Evolutionary conservation across 108 stramenopile genomes (phyloP).

Genomic region (Mediolabrus comicus): DNA sequence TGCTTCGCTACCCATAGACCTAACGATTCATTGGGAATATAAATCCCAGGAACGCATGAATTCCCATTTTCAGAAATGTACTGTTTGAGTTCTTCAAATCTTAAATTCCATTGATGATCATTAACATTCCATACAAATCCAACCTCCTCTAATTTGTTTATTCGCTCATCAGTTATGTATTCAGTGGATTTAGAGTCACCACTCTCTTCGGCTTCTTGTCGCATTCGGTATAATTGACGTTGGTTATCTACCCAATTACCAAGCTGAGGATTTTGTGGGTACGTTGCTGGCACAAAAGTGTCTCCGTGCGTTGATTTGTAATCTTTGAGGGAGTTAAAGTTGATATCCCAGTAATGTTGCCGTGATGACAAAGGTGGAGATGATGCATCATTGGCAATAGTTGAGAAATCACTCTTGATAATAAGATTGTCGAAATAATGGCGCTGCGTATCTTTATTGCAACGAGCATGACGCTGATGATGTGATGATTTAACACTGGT

Average conservation of each 20-base stretch:
- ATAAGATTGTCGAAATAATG: not conserved
- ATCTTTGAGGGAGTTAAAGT: slow-evolving; percentile 27
- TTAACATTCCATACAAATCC: slow-evolving; percentile 28
- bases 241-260: slow-evolving; percentile 51
- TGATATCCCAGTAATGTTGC: slow-evolving; percentile 21
- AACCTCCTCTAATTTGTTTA: slow-evolving; percentile 11
- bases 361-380: not conserved
- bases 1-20: slow-evolving; percentile 29
- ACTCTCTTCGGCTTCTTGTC: slow-evolving; percentile 12
- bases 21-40: slow-evolving; percentile 13
- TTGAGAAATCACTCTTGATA: not conserved
- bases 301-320: slow-evolving; percentile 47
- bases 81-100: slow-evolving; percentile 22
- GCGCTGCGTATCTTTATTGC: not conserved
- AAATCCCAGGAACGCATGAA: slow-evolving; percentile 13
- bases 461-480: not conserved
- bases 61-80: slow-evolving; percentile 25
- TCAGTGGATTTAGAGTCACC: not conserved
- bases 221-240: slow-evolving; percentile 38
- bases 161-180: slow-evolving; percentile 11
- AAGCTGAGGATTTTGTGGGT: slow-evolving; percentile 36
- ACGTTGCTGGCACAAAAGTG: slow-evolving; percentile 40
- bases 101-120: slow-evolving; percentile 20
- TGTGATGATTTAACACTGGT: not conserved
- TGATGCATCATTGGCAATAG: not conserved